Base-by-base conservation (phyloP, 2,329 filamentous ascomycete genomes). In the Cladorrhinum sp. region DNA sequence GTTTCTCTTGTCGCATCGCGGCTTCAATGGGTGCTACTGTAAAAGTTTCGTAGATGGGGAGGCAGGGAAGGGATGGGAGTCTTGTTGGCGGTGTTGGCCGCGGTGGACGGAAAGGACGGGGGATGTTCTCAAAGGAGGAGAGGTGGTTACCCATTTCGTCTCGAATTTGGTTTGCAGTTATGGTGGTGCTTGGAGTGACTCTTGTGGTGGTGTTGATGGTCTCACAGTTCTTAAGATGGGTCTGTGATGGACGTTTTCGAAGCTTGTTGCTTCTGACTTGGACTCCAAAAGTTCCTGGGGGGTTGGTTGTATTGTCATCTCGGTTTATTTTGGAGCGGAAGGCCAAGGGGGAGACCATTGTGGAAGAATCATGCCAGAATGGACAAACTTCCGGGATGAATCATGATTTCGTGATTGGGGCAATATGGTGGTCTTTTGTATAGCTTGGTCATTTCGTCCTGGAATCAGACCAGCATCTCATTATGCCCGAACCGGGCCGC, bases 111-210 rank as follows among this genome's bases (percentile, higher is more conserved):
- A 16, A 24, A 3, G 53, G 38, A 41, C 53, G 53, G 7, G 38
- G 53, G 16, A 32, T 49, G 23, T 49, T 56, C 24, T 56, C 53
- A 24, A 56, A 49, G 38, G 53, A 56, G 7, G 53, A 56, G 7
- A 56, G 22, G 25, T 56, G 38, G 18, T 56, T 56, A 12, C 53
- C 53, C 53, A 56, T 56, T 22, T 18, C 41, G 16, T 18, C 16
- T 45, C 18, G 41, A 2, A 45, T 45, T 45, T 45, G 3, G 4
- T 45, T 45, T 22, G 41, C 41, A 4, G n/a, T 45, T 13, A 4
- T 22, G 41, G 3, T 45, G 32, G 9, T 36, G 32, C 12, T 41
- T 8, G n/a, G 18, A 7, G 16, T 18, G 41, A 22, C 29, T 32
- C 29, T 32, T 6, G 7, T n/a, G n/a, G n/a, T n/a, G n/a, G n/a